phyloP scores from a whole-genome alignment of 768 basidiomycete species.

The Serpula lacrymans region DNA sequence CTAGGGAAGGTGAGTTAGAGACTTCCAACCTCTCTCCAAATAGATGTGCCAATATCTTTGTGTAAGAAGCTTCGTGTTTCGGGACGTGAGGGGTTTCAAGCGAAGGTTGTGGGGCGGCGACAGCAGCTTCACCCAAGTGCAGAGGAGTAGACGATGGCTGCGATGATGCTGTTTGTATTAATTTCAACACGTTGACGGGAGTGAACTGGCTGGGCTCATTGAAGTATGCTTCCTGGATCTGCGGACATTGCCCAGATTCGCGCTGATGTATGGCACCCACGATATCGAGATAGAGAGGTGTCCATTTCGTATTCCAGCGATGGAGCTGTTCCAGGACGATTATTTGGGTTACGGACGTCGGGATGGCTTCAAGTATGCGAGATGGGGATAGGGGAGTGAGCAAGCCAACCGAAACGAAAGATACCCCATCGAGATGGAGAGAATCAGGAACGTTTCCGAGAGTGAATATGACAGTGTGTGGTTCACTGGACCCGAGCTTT shows the following conservation, averaged over 20 bases:
- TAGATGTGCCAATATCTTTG: constrained; percentile 78
- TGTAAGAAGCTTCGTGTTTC: constrained; percentile 88
- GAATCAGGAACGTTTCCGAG: constrained; percentile 52
- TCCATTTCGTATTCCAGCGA: constrained; percentile 80
- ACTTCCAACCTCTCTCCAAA: constrained; percentile 80
- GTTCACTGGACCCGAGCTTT: constrained; percentile 47
- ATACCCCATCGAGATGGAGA: constrained; percentile 51
- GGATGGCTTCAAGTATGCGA: constrained; percentile 55
- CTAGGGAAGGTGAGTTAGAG: constrained; percentile 76
- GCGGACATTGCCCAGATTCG: constrained; percentile 43
- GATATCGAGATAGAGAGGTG: constrained; percentile 82
- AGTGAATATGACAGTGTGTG: constrained; percentile 67
- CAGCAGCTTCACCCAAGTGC: constrained; percentile 41
- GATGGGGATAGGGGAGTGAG: constrained; percentile 64
- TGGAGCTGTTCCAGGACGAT: constrained; percentile 81
- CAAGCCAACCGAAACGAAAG: constrained; percentile 63
- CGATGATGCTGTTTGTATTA: constrained; percentile 43
- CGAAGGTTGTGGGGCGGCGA: constrained; percentile 23
- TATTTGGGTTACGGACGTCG: constrained; percentile 59
- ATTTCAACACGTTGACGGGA: constrained; percentile 44
- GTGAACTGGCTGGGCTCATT: constrained; percentile 43
- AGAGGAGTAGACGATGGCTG: constrained; percentile 41
- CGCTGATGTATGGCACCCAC: constrained; percentile 67
- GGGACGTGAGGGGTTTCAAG: constrained; percentile 63
- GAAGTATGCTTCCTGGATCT: constrained; percentile 61